Base-by-base conservation (phyloP, 768 basidiomycete genomes). In the Rhodosporidiobolus sp. region DNA sequence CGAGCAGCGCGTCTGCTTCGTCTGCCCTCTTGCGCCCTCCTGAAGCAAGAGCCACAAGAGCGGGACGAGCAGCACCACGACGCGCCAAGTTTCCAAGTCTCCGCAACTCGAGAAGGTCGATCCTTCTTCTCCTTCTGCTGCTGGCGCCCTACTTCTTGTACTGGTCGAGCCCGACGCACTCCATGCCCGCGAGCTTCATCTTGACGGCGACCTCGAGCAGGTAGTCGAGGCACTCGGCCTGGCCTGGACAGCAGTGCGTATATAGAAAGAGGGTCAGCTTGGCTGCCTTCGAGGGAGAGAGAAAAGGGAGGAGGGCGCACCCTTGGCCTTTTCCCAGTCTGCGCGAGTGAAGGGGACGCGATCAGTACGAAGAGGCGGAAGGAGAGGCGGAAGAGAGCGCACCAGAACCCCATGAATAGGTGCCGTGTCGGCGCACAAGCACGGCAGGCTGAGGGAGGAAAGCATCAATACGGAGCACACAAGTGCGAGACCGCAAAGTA, bases 191-290 rank as follows among this genome's bases (percentile, higher is more conserved):
- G 4, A 77, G 64, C 24, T 64, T 61, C 76, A 78, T 77, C 76
- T 77, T 77, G 64, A 92, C 90, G 19, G 86, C 89, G 61, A 94
- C 88, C 79, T 94, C 92, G 76, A 94, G 92, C 26, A 94, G 84
- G 81, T 94, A 94, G 79, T 94, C 92, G 43, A 94, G 85, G 80
- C 92, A 94, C 88, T 90, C 76, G 24, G 70, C 53, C 48, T 79
- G 57, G 43, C 61, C 32, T 55, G 53, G 45, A 12, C 46, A 16
- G 32, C 45, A 30, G 11, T 28, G 24, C 6, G 34, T 7, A 28
- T 8, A 26, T 30, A 28, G 9, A 48, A 11, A 4, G 52, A n/a
- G 24, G 14, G 8, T 24, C 8, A 43, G 17, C 11, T n/a, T n/a
- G n/a, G n/a, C n/a, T n/a, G n/a, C n/a, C n/a, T n/a, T n/a, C n/a